Conservation (phyloP, 1,284 basidiomycete genomes). For the Tilletia indica region DNA sequence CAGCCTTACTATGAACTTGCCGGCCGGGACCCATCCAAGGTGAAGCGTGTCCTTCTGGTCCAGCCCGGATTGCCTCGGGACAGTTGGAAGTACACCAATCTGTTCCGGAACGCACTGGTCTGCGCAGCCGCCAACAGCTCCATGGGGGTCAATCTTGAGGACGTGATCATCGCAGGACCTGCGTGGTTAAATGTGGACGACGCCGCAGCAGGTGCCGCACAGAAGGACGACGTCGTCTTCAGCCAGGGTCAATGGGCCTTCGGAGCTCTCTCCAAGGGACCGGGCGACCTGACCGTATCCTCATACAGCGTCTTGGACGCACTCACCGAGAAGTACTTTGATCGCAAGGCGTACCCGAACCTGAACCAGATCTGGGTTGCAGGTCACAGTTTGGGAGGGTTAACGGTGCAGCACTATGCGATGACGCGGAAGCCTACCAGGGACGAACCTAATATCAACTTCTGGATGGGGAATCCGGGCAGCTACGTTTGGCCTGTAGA, state of each 20-base stretch:
- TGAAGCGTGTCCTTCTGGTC: slow-evolving; percentile 44
- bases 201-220: slow-evolving; percentile 33
- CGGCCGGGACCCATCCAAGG: slow-evolving; percentile 14
- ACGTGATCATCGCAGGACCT: slow-evolving; percentile 43
- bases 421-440: slow-evolving; percentile 38
- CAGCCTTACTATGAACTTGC: slow-evolving; percentile 18
- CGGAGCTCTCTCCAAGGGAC: slow-evolving; percentile 35
- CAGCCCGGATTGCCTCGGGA: slow-evolving; percentile 44
- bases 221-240: slow-evolving; percentile 37
- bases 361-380: slow-evolving; percentile 42
- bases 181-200: slow-evolving; percentile 38
- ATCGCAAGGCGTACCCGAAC: slow-evolving; percentile 43
- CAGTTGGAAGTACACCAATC: slow-evolving; percentile 48
- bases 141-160: slow-evolving; percentile 36
- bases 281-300: slow-evolving; percentile 28
- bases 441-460: slow-evolving; percentile 34
- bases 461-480: slow-evolving; percentile 45
- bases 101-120: slow-evolving; percentile 43
- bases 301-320: slow-evolving; percentile 43
- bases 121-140: slow-evolving; percentile 36
- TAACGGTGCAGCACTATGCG: slow-evolving; percentile 46
- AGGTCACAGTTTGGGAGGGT: slow-evolving; percentile 48
- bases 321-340: slow-evolving; percentile 39
- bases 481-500: slow-evolving; percentile 38
- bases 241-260: slow-evolving; percentile 31